These are phyloP conservation scores for Arbutus unedo DNA, from an alignment of 148 eudicot species.

Conservation along the genomic window DNA sequence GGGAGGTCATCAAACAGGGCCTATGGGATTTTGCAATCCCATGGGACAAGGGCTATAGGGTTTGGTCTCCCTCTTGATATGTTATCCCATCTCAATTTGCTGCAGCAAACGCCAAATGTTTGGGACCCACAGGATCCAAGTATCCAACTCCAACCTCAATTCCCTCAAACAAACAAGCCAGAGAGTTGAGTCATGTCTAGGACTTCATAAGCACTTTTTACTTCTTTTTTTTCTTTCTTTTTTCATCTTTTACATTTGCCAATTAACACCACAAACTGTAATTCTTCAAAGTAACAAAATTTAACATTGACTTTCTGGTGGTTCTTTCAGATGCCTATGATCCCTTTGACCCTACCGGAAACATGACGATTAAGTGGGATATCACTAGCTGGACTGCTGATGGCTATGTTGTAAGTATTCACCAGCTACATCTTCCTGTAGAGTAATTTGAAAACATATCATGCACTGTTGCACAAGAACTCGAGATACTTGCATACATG, in stretches of 20 bases:
- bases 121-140: no score
- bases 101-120: no score
- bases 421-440: neutral
- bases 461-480: neutral
- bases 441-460: neutral
- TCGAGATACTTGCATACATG: neutral
- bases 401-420: constrained; percentile 49
- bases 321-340: constrained; percentile 46
- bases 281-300: neutral
- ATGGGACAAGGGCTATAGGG: no score
- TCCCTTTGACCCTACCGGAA: constrained; percentile 45
- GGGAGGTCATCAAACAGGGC: no score
- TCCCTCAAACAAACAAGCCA: no score
- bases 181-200: neutral
- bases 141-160: no score
- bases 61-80: no score
- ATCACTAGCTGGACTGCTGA: constrained; percentile 49
- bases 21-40: no score
- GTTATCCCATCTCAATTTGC: no score
- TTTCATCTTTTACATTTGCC: neutral
- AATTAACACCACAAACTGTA: neutral
- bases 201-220: neutral
- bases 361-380: constrained; percentile 61
- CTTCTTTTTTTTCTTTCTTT: neutral
- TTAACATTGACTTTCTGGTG: constrained; percentile 13